Evolutionary conservation across 495 filamentous ascomycete species (phyloP), one percentile per base, ranked within the genome.

Genomic region (Letharia columbiana): DNA sequence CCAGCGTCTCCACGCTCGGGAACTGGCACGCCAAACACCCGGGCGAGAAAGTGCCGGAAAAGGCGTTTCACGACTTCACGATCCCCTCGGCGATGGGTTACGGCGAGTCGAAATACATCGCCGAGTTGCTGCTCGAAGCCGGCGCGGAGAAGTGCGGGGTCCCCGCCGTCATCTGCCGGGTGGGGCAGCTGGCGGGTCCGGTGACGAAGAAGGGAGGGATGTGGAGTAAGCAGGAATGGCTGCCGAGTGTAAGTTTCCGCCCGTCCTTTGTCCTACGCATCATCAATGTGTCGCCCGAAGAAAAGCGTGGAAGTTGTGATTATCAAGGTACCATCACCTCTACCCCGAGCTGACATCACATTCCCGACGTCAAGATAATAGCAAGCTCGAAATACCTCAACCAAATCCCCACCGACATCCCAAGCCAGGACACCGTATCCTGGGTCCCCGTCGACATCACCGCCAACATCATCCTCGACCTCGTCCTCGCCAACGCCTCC

Each of bases 111-210:
- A 71, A 71, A 47, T 64, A 70, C 37, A 44, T 71, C 5, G 64
- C 52, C 11, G 64, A 66, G 31, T 12, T 42, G 20, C 39, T 87
- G 17, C 77, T 86, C 18, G 77, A 78, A 2, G 72, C 77, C 6
- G 81, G 80, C 4, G 68, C 66, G 13, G 70, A 71, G 45, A 69
- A 60, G 1, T 72, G 4, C 75, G 75, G n/a, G 5, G 76, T 87
- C 0, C 75, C 77, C 7, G 75, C 76, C 1, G 77, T 77, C 3
- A 72, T 86, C 15, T 75, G 79, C 62, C 80, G 86, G 0, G 80
- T 86, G 1, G 85, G 85, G 0, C 84, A 87, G 68, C 79, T 88
- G 60, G 81, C 71, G 1, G 85, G 86, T 0, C 82, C 85, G 0
- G 67, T 72, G 33, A 66, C 70, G 40, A 41, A 60, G 15, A 61